A percentile compares a stretch with the other conserved stretches of the same genome.
Conservation (phyloP, 2,329 filamentous ascomycete genomes). For the Scortechinia acanthostroma region DNA sequence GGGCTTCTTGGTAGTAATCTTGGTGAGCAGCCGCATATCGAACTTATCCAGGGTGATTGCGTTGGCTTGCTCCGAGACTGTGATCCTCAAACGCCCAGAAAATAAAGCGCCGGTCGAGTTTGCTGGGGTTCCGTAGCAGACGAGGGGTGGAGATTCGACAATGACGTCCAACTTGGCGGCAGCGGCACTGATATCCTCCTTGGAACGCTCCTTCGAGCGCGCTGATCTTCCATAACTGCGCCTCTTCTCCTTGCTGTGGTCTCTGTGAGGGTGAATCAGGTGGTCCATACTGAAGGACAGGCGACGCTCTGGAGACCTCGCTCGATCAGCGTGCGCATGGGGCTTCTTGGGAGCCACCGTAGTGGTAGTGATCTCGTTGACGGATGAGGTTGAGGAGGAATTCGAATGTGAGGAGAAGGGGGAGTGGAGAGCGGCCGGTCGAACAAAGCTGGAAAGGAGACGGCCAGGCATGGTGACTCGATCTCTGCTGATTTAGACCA, state of each 20-base stretch:
- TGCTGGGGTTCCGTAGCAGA: constrained; percentile 49
- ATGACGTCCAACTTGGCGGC: constrained; percentile 42
- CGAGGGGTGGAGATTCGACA: constrained; percentile 57
- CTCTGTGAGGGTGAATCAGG: constrained; percentile 27
- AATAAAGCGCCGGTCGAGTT: constrained; percentile 53
- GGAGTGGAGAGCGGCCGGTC: constrained; percentile 17
- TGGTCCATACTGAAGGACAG: constrained; percentile 31
- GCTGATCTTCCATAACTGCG: constrained; percentile 19
- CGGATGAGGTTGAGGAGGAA: constrained; percentile 14
- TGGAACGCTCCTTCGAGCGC: constrained; percentile 23
- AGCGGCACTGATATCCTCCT: constrained; percentile 11
- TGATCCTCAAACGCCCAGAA: constrained; percentile 49
- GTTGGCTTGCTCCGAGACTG: constrained; percentile 33
- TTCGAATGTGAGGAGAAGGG: constrained; percentile 19
- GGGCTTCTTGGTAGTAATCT: constrained; percentile 49
- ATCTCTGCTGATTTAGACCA: background rate
- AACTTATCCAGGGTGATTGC: constrained; percentile 44
- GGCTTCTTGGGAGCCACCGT: background rate
- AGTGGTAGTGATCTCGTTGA: background rate
- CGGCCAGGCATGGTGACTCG: constrained; percentile 24
- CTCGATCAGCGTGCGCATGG: constrained; percentile 14
- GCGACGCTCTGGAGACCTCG: constrained; percentile 22
- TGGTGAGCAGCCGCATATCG: constrained; percentile 43
- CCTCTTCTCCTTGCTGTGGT: constrained; percentile 29
- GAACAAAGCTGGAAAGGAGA: constrained; percentile 25